phyloP scores from a whole-genome alignment of 805 yeast genomes.

The Ogataea sp. region DNA sequence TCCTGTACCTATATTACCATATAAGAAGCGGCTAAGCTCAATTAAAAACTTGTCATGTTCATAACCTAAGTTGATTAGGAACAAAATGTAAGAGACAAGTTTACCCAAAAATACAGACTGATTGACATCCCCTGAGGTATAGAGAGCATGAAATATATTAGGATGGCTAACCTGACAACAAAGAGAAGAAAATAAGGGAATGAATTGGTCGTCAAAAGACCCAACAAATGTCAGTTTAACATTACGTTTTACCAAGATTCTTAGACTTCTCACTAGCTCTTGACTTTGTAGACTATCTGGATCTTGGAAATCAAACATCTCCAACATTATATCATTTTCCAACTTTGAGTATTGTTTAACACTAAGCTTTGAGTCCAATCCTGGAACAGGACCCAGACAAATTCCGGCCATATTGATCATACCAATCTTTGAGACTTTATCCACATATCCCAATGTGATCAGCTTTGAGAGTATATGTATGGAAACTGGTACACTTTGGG shows the following conservation, averaged over 20 bases:
- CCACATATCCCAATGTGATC: conserved; percentile 48
- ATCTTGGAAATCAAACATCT: conserved; percentile 81
- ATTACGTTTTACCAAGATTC: conserved; percentile 57
- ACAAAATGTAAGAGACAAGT: conserved; percentile 13
- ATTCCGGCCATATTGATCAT: conserved; percentile 88
- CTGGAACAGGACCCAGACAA: conserved; percentile 85
- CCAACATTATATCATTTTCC: conserved; percentile 79
- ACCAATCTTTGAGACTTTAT: conserved; percentile 45
- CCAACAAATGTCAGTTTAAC: conserved; percentile 79
- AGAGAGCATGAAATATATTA: conserved; percentile 76
- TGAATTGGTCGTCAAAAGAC: conserved; percentile 82
- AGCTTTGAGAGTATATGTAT: conserved; percentile 49
- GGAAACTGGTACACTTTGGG: conserved; percentile 90
- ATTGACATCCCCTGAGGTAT: conserved; percentile 41
- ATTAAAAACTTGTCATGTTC: conserved; percentile 23
- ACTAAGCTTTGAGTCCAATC: conserved; percentile 72
- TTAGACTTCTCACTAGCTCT: conserved; percentile 59
- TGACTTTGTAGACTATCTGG: conserved; percentile 62
- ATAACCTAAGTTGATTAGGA: conserved; percentile 14
- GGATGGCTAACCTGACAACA: conserved; percentile 80
- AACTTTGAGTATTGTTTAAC: conserved; percentile 79
- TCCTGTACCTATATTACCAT: conserved; percentile 65
- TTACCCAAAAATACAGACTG: conserved; percentile 36
- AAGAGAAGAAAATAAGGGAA: conserved; percentile 84
- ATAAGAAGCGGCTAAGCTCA: conserved; percentile 67